Evolutionary conservation across 2,329 filamentous ascomycete species (phyloP).

Genomic region (Ascochyta pisi): DNA sequence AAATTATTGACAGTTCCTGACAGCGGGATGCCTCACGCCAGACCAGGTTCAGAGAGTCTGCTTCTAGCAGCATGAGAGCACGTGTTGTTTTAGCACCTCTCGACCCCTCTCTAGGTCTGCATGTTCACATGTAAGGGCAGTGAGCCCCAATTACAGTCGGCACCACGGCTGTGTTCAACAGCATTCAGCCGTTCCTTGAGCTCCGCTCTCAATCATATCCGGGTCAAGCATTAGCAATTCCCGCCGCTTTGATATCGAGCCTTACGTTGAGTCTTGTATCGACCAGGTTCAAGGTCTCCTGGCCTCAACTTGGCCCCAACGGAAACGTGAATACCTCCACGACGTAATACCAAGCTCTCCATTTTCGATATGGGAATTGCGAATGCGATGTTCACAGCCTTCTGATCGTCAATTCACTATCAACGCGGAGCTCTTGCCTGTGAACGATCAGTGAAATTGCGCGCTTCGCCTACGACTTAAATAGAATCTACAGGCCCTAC

Average conservation of each 20-base stretch:
- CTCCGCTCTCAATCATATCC: constrained; percentile 1
- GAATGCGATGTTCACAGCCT: not conserved
- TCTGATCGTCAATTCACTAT: not conserved
- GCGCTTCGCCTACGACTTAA: constrained; percentile 1
- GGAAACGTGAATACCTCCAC: not conserved
- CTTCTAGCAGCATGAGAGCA: constrained; percentile 3
- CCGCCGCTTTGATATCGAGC: constrained; percentile 13
- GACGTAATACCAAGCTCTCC: not conserved
- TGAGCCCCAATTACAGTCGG: not conserved
- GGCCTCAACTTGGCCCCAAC: not conserved
- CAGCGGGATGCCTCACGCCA: constrained; percentile 21
- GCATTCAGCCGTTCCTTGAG: not conserved
- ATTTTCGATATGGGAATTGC: not conserved
- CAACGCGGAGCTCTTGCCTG: not conserved
- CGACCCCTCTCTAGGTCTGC: not conserved
- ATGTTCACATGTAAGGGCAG: constrained; percentile 10
- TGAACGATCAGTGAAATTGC: constrained; percentile 1
- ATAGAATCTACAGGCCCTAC: constrained; percentile 12
- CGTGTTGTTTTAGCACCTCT: constrained; percentile 4
- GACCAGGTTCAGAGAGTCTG: constrained; percentile 5
- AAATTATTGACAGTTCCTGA: constrained; percentile 13
- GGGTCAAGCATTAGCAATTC: constrained; percentile 1
- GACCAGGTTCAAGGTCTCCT: constrained; percentile 4
- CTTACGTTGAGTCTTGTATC: constrained; percentile 11
- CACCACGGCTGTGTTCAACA: not conserved